phyloP scores from a whole-genome alignment of 805 yeast genomes.

The Candida adriatica region DNA sequence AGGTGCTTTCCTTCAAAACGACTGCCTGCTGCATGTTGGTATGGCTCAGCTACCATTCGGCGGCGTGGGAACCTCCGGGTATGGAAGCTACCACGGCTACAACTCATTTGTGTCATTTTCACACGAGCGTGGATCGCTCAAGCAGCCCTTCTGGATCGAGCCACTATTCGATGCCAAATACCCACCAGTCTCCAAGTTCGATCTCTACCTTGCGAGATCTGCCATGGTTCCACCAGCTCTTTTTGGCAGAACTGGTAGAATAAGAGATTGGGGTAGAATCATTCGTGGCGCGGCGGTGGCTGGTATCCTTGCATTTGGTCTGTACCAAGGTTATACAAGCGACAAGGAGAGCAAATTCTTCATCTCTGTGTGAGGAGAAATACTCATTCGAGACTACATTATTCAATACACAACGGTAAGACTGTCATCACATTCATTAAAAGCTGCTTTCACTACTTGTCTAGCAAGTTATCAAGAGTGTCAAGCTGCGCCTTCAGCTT shows the following conservation, averaged over 20 bases:
- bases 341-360: constrained; percentile 7
- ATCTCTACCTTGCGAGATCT: constrained; percentile 23
- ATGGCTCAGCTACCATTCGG: constrained; percentile 77
- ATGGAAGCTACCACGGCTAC: constrained; percentile 76
- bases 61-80: constrained; percentile 82
- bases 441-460: background rate
- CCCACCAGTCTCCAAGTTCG: constrained; percentile 46
- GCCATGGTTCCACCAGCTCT: constrained; percentile 27
- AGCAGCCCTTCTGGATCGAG: constrained; percentile 63
- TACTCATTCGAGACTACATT: no score
- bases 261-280: constrained; percentile 15
- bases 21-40: constrained; percentile 64
- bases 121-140: constrained; percentile 62
- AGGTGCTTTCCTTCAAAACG: constrained; percentile 46
- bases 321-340: constrained; percentile 12
- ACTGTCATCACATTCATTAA: no score
- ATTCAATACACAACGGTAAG: no score
- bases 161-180: constrained; percentile 50
- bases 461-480: constrained; percentile 25
- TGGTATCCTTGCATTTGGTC: constrained; percentile 10
- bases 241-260: constrained; percentile 32
- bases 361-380: background rate
- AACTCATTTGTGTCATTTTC: constrained; percentile 63
- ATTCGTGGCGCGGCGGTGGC: constrained; percentile 10
- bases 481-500: constrained; percentile 45